Evolutionary conservation across 139 green algal species (phyloP).

Genomic region (Volvox africanus): DNA sequence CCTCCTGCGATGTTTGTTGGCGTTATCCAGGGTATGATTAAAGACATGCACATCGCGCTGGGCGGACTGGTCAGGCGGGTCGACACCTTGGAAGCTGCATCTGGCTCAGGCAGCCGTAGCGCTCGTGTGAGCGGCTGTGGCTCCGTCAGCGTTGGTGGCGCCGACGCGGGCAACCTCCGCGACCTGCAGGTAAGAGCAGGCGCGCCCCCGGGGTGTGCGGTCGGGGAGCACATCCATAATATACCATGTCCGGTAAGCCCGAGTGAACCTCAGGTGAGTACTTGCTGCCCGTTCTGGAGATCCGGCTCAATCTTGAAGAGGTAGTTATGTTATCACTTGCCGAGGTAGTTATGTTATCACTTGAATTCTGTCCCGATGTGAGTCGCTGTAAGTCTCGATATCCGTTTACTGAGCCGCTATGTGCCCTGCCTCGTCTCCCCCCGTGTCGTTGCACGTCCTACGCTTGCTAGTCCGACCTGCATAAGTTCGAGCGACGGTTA

Average conservation of each 20-base stretch:
- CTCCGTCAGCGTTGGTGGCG: background rate
- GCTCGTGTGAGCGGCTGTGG: slow-evolving; percentile 3
- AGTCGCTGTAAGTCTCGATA: too few species aligned
- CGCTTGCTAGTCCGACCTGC: background rate
- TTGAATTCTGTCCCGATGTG: too few species aligned
- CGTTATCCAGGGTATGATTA: slow-evolving; percentile 51
- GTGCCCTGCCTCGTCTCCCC: too few species aligned
- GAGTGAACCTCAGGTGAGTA: too few species aligned
- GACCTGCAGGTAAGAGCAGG: slow-evolving; percentile 12
- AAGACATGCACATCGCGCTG: slow-evolving; percentile 56
- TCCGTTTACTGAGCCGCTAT: too few species aligned
- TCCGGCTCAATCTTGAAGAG: background rate
- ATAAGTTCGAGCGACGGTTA: background rate
- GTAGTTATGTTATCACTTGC: background rate
- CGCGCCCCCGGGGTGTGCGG: too few species aligned
- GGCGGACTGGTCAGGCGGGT: slow-evolving; percentile 41
- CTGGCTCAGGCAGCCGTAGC: background rate
- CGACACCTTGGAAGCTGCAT: slow-evolving; percentile 18
- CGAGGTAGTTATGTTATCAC: background rate
- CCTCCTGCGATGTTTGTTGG: too few species aligned
- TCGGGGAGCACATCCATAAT: too few species aligned
- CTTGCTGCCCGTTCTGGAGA: background rate
- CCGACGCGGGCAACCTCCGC: background rate
- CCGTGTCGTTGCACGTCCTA: too few species aligned
- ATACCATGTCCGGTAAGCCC: too few species aligned